Evolutionary conservation across 2,329 filamentous ascomycete species (phyloP), one percentile per base, ranked within the genome.

Genomic region (Colletotrichum chrysophilum): DNA sequence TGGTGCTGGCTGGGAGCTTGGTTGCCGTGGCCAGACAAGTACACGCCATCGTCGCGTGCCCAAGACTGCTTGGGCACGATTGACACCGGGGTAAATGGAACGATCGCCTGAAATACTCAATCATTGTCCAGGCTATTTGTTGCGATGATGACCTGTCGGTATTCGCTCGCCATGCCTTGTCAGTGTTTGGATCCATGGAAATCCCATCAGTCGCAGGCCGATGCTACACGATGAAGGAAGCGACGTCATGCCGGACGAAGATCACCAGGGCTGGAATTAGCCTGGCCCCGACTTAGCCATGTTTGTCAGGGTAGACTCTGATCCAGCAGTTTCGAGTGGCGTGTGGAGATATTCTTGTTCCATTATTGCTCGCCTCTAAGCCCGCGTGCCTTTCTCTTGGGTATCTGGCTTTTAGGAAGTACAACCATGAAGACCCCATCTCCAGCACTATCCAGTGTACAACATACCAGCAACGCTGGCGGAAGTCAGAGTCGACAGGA

Each of bases 381-480:
- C n/a, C n/a, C n/a, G 12, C 2, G 43, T 21, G 43, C 5, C 43
- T 21, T 1, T 8, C n/a, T 48, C 0, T 52, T 52, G 43, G 43
- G n/a, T 52, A 21, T 13, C 43, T 24, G 43, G n/a, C 6, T n/a
- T 24, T 52, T 13, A 21, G 43, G 43, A 13, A 21, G 10, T 13
- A 21, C 4, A 21, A 21, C 12, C 13, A 60, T 4, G 1, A 3
- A 30, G 14, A 21, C 26, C 16, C 24, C 9, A 55, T 14, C 18
- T 36, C 21, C 8, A 8, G 18, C 52, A 0, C 43, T 52, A 75
- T 9, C 73, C 73, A 4, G 73, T 75, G 56, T 75, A 75, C 36
- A 75, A 34, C 69, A 73, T 75, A 3, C 73, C 73, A 10, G 73
- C 73, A 16, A 75, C 73, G 18, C 73, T 75, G 8, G 73, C 73